Base-by-base conservation (phyloP, 495 filamentous ascomycete genomes). In the Hypoxylon lienhwacheense region DNA sequence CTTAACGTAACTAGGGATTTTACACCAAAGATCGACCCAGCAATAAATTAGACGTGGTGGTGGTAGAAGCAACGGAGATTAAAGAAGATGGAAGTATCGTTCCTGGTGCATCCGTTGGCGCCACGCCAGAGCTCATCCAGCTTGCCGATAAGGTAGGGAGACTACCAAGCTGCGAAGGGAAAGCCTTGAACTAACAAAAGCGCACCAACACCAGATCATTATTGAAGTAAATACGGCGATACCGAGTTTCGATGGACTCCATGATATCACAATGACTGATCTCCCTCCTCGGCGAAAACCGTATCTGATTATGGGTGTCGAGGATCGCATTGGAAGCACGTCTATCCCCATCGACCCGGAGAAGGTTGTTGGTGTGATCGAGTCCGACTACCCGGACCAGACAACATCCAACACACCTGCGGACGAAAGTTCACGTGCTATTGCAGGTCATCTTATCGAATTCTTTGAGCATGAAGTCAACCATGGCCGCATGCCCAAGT, bases 1-100 rank as follows among this genome's bases (percentile, higher is more conserved):
- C 48, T n/a, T 64, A 35, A 52, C 24, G n/a, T 12, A 4, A 22
- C 15, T 70, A 87, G 77, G 85, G 90, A 45, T 95, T 81, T 72
- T 91, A 91, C 67, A 91, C 88, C 6, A 81, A 85, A 72, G 79
- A 95, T 67, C 84, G 83, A 66, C 80, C 84, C 1, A 80, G 73
- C 41, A 86, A 86, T 61, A 85, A 79, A 49, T 73, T 96, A 7
- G 90, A 96, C 61, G 87, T 92, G 0, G 88, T 86, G 1, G 85
- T 95, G 19, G 87, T 96, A 16, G 90, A 96, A 68, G 90, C 90
- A 4, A 85, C 84, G 24, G 90, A 88, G 53, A 95, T 96, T 66
- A 93, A 89, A n/a, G 89, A 92, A 64, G 87, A 91, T 68, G 90
- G 90, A 35, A 89, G 88, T 43, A 92, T 96, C 65, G 88, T 96